Evolutionary conservation across 1,284 basidiomycete species (phyloP).

Genomic region (Trametes polyzona): DNA sequence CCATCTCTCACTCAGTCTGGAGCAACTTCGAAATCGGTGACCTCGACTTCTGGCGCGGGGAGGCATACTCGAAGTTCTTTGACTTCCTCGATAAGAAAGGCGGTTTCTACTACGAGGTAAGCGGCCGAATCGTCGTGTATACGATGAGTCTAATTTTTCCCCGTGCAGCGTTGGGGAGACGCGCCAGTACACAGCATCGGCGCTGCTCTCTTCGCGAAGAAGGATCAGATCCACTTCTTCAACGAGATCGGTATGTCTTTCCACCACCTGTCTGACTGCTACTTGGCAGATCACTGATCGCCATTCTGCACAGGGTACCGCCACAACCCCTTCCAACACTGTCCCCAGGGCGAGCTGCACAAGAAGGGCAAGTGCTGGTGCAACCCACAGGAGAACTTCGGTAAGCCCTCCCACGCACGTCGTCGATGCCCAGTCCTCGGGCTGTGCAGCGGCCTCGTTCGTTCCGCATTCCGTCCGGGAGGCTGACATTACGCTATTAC

Average conservation of each 20-base stretch:
- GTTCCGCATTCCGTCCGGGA: constrained; percentile 1
- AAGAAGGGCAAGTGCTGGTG: constrained; percentile 50
- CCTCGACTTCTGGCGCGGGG: constrained; percentile 66
- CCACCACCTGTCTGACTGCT: background rate
- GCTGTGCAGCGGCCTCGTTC: no score
- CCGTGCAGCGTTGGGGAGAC: constrained; percentile 66
- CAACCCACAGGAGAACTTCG: constrained; percentile 45
- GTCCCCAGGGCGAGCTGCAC: constrained; percentile 50
- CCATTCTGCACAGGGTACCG: constrained; percentile 40
- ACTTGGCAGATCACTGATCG: background rate
- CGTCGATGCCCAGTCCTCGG: no score
- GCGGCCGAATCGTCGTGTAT: background rate
- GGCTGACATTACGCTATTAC: constrained; percentile 6
- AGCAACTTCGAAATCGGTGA: constrained; percentile 76
- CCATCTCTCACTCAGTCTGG: constrained; percentile 49
- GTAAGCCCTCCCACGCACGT: no score
- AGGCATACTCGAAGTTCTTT: constrained; percentile 74
- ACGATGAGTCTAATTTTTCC: background rate
- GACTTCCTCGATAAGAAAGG: constrained; percentile 67
- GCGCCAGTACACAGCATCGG: constrained; percentile 77
- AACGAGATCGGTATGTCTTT: constrained; percentile 45
- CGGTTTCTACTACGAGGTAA: constrained; percentile 74
- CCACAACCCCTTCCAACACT: constrained; percentile 58
- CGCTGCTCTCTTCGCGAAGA: constrained; percentile 62
- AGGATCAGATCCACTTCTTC: constrained; percentile 70